Evolutionary conservation across 164 flowering plant genomes (phyloP).

Genomic region (Protea cynaroides): DNA sequence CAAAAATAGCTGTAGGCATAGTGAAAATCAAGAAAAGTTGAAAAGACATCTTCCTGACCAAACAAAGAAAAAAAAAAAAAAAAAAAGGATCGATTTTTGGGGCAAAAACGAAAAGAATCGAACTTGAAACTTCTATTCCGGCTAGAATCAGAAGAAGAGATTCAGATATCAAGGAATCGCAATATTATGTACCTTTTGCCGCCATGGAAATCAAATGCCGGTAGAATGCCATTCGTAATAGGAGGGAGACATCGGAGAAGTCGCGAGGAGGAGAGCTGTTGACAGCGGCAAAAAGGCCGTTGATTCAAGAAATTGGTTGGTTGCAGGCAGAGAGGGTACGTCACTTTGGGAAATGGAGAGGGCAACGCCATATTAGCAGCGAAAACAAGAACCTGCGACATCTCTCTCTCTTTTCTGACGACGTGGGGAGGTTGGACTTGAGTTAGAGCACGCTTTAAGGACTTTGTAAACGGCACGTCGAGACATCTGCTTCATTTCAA

Average conservation of each 20-base stretch:
- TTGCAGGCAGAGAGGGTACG: conserved; percentile 13
- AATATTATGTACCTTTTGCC: conserved; percentile 40
- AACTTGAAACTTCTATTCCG: too few species aligned
- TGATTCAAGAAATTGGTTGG: neutral
- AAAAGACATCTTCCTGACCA: too few species aligned
- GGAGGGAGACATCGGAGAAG: conserved; percentile 13
- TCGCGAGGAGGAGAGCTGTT: conserved; percentile 8
- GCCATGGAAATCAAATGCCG: conserved; percentile 36
- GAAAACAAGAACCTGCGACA: conserved; percentile 19
- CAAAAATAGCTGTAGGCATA: neutral
- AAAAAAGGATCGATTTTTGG: too few species aligned
- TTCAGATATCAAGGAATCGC: neutral
- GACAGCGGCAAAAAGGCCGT: neutral
- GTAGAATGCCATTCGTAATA: conserved; percentile 9
- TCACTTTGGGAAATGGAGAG: conserved; percentile 5
- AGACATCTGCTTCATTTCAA: too few species aligned
- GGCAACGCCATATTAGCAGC: conserved; percentile 8
- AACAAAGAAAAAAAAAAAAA: too few species aligned
- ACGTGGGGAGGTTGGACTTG: too few species aligned
- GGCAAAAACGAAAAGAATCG: too few species aligned
- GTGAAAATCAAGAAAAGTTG: too few species aligned
- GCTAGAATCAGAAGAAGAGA: too few species aligned
- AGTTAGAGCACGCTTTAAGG: too few species aligned
- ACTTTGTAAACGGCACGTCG: too few species aligned
- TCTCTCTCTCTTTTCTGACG: neutral